Conservation (phyloP, 441 rosid species). For the Euphorbia corollata region DNA sequence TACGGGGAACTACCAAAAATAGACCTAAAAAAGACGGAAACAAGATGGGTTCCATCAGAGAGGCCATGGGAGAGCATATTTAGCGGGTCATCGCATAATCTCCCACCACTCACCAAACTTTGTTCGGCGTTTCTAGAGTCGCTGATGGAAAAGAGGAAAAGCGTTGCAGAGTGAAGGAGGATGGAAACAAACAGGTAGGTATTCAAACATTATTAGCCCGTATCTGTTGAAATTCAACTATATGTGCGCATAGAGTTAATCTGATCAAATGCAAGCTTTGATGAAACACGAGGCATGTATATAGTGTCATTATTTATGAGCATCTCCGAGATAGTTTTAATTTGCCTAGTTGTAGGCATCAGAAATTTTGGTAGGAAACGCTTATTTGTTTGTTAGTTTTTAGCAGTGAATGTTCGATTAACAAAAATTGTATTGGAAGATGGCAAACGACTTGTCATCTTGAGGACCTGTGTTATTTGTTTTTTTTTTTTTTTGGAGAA, state of each 20-base stretch:
- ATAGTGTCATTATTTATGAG: not conserved
- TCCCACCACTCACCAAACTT: slow-evolving; percentile 73
- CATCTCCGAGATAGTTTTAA: not conserved
- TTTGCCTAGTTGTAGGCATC: not conserved
- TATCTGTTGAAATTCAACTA: not conserved
- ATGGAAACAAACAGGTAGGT: not conserved
- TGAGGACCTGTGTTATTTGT: no score
- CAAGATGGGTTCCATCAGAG: slow-evolving; percentile 38
- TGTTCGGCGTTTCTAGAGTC: slow-evolving; percentile 73
- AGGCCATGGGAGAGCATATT: slow-evolving; percentile 85
- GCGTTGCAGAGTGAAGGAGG: slow-evolving; percentile 32
- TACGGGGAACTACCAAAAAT: slow-evolving; percentile 69
- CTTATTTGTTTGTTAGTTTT: not conserved
- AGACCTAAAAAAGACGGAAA: slow-evolving; percentile 35
- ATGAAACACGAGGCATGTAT: not conserved
- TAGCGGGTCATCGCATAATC: slow-evolving; percentile 72
- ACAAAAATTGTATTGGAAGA: not conserved
- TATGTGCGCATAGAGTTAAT: not conserved
- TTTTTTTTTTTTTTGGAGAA: no score
- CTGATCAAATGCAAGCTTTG: not conserved
- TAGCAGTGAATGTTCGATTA: not conserved
- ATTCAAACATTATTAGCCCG: not conserved
- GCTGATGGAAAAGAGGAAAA: slow-evolving; percentile 60
- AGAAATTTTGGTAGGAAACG: slow-evolving; percentile 7
- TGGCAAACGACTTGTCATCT: not conserved